phyloP scores from a whole-genome alignment of 805 yeast species.

The Wickerhamomyces sydowiorum region DNA sequence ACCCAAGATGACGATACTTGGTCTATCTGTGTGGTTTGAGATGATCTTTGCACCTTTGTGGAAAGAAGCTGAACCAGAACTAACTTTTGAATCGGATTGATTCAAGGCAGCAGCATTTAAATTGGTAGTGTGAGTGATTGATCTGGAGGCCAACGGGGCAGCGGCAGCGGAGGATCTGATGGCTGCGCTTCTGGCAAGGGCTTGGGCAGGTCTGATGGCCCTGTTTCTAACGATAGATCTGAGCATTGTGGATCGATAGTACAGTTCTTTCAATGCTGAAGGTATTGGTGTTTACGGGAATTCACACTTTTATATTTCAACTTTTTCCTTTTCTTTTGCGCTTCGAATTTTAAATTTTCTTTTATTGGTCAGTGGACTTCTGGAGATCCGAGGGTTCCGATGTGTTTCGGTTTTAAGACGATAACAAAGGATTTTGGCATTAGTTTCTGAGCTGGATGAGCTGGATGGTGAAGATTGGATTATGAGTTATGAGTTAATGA shows the following conservation, averaged over 20 bases:
- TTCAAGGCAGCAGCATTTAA: constrained; percentile 6
- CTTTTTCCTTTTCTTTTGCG: not conserved
- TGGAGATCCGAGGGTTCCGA: not conserved
- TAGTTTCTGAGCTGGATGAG: too few species aligned
- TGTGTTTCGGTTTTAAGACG: not conserved
- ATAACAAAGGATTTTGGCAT: too few species aligned
- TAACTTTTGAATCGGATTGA: constrained; percentile 19
- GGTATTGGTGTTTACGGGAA: not conserved
- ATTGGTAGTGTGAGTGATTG: not conserved
- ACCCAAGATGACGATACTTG: constrained; percentile 59
- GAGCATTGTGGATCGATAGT: not conserved
- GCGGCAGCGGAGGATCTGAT: not conserved
- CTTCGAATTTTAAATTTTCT: not conserved
- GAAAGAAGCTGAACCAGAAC: constrained; percentile 31
- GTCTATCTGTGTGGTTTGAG: constrained; percentile 27
- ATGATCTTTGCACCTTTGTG: constrained; percentile 34
- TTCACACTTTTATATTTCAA: not conserved
- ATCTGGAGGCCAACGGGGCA: not conserved
- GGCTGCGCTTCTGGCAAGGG: not conserved
- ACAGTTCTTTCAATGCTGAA: too few species aligned
- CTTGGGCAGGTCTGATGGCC: not conserved
- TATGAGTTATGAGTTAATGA: too few species aligned
- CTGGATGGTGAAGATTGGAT: too few species aligned
- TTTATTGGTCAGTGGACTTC: not conserved
- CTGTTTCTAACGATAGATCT: not conserved